Evolutionary conservation across 352 stramenopile species (phyloP).

Genomic region (Phytophthora pistaciae): DNA sequence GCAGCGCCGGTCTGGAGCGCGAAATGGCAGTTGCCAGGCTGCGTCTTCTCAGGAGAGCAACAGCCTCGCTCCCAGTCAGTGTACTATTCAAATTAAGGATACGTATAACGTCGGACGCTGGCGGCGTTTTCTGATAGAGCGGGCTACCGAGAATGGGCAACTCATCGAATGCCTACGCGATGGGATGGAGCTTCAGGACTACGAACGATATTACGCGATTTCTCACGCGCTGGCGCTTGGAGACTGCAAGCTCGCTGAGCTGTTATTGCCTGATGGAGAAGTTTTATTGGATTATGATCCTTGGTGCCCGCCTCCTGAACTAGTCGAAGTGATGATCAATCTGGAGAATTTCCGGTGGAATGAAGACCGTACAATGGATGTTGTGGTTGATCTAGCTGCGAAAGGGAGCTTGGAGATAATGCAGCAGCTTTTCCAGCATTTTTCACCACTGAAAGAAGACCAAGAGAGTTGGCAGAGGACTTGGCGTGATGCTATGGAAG

Average conservation of each 20-base stretch:
- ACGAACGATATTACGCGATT: background rate
- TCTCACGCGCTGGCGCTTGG: background rate
- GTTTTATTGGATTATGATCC: background rate
- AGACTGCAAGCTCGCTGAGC: background rate
- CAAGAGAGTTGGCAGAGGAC: background rate
- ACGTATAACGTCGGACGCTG: background rate
- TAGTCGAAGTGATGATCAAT: background rate
- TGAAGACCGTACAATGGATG: background rate
- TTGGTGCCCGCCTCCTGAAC: background rate
- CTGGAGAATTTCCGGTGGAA: background rate
- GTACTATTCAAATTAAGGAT: background rate
- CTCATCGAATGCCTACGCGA: background rate
- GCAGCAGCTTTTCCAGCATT: background rate
- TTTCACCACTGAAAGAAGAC: background rate
- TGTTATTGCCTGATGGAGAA: background rate
- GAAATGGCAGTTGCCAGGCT: background rate
- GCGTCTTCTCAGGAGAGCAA: background rate
- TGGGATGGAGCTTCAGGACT: background rate
- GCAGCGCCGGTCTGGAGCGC: background rate
- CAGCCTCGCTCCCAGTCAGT: background rate
- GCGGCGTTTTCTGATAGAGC: background rate
- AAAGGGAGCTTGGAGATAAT: background rate
- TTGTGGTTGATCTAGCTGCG: background rate
- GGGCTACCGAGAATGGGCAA: background rate
- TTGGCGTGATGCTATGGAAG: background rate